Evolutionary conservation across 768 basidiomycete genomes (phyloP), one percentile per base, ranked within the genome.

Genomic region (Boletus subcaerulescens): DNA sequence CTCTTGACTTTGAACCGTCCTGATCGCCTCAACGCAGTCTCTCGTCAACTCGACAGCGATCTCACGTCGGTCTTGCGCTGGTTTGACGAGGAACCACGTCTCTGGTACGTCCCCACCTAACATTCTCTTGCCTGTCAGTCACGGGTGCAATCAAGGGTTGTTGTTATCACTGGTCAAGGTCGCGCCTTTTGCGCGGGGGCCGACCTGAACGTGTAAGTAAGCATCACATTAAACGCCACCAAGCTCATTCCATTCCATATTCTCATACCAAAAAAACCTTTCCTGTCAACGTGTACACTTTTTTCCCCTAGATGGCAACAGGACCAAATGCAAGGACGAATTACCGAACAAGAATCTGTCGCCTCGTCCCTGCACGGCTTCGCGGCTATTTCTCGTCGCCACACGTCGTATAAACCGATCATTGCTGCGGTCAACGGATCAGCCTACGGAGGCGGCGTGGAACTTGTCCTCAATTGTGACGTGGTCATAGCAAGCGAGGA

Each of bases 351-450:
- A 58, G 74, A 80, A 58, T 49, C 59, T 22, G 49, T 77, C 12
- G 69, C 72, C 0, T 55, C 68, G 2, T 74, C 78, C 24, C 52
- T 73, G 1, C 71, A 86, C 56, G 89, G 90, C 6, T 91, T 92
- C 67, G 91, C 80, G 1, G 81, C 86, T 35, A 72, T 93, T 38
- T 91, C 89, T 2, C 80, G 87, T 24, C 79, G 91, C 4, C 77
- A 76, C 39, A 68, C 67, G 35, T 81, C 81, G 1, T 75, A 69
- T 56, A 92, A 92, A 64, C 89, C 89, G 7, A 81, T 91, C 48
- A 86, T 92, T 45, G 91, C 90, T 13, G 90, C 91, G 4, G 89
- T 91, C 2, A 81, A 84, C 54, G 90, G 90, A n/a, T 79, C 84
- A 31, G 82, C 85, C 0, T 82, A 81, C 45, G 85, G 85, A 33